Conservation (phyloP, 345 rosid genomes). For the Arabis alpina region DNA sequence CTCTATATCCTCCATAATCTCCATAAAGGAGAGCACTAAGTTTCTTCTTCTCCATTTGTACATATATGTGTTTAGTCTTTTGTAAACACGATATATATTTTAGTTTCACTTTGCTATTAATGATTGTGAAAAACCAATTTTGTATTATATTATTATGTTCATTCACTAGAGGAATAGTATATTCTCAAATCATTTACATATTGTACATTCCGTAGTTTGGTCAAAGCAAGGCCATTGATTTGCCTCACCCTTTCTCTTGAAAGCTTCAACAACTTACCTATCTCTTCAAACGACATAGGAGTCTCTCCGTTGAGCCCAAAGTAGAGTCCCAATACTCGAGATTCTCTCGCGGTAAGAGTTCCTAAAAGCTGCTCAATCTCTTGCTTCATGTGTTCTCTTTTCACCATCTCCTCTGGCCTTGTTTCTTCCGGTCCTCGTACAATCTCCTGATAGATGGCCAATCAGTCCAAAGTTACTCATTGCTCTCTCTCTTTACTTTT, state of each 20-base stretch:
- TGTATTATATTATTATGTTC: not conserved
- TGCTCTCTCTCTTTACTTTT: not conserved
- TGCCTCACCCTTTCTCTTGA: slow-evolving; percentile 62
- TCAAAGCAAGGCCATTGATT: slow-evolving; percentile 50
- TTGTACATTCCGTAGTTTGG: slow-evolving; percentile 43
- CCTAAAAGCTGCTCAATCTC: slow-evolving; percentile 45
- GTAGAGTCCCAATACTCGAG: slow-evolving; percentile 45
- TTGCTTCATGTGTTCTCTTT: slow-evolving; percentile 45
- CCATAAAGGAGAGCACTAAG: slow-evolving; percentile 60
- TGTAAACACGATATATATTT: not conserved
- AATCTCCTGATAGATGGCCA: slow-evolving; percentile 48
- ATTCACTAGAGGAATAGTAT: slow-evolving; percentile 44
- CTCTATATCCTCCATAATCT: slow-evolving; percentile 84
- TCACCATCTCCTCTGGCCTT: slow-evolving; percentile 50
- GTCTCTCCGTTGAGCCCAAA: slow-evolving; percentile 57
- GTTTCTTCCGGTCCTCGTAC: slow-evolving; percentile 56
- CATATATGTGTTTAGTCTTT: slow-evolving; percentile 8
- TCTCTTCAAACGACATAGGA: slow-evolving; percentile 54
- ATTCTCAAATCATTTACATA: slow-evolving; percentile 42
- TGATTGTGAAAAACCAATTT: not conserved
- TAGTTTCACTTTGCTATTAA: not conserved
- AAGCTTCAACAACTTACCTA: slow-evolving; percentile 51
- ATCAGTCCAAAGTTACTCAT: slow-evolving; percentile 9
- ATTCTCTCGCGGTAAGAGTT: slow-evolving; percentile 51
- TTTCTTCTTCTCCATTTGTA: slow-evolving; percentile 22